phyloP scores from a whole-genome alignment of 768 basidiomycete species.

The Tylopilus felleus region DNA sequence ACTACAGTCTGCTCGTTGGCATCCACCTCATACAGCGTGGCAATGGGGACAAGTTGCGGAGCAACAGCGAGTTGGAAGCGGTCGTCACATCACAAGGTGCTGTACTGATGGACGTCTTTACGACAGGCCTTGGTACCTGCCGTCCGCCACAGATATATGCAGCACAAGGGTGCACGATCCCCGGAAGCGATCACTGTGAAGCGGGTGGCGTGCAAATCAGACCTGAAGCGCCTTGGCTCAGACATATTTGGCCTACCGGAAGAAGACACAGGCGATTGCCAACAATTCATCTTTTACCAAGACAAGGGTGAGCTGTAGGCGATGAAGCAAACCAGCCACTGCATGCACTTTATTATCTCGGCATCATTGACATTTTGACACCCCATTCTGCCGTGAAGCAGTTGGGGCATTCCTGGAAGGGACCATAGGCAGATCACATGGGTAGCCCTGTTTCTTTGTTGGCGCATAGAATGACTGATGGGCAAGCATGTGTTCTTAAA shows the following conservation, averaged over 20 bases:
- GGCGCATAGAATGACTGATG: slow-evolving; percentile 3
- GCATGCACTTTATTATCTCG: slow-evolving; percentile 88
- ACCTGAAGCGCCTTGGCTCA: slow-evolving; percentile 65
- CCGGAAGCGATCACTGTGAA: slow-evolving; percentile 83
- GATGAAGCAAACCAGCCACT: slow-evolving; percentile 71
- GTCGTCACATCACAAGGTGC: neutral
- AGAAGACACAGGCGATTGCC: slow-evolving; percentile 51
- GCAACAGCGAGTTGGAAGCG: slow-evolving; percentile 82
- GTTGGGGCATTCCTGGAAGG: slow-evolving; percentile 90
- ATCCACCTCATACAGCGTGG: slow-evolving; percentile 90
- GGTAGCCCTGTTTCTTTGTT: slow-evolving; percentile 32
- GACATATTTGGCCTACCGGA: slow-evolving; percentile 56
- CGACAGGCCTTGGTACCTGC: slow-evolving; percentile 66
- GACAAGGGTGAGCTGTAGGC: slow-evolving; percentile 93
- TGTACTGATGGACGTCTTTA: neutral
- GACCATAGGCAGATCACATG: slow-evolving; percentile 80
- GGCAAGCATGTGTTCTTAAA: slow-evolving; percentile 44
- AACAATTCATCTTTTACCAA: slow-evolving; percentile 90
- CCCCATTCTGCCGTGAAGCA: slow-evolving; percentile 79
- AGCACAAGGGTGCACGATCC: slow-evolving; percentile 51
- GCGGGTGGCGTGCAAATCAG: slow-evolving; percentile 79
- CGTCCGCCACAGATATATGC: slow-evolving; percentile 58
- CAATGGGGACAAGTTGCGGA: slow-evolving; percentile 87
- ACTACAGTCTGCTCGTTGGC: slow-evolving; percentile 92
- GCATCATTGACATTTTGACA: slow-evolving; percentile 95